Evolutionary conservation across 2,329 filamentous ascomycete species (phyloP), one percentile per base, ranked within the genome.

Genomic region (Rasamsonia emersonii): DNA sequence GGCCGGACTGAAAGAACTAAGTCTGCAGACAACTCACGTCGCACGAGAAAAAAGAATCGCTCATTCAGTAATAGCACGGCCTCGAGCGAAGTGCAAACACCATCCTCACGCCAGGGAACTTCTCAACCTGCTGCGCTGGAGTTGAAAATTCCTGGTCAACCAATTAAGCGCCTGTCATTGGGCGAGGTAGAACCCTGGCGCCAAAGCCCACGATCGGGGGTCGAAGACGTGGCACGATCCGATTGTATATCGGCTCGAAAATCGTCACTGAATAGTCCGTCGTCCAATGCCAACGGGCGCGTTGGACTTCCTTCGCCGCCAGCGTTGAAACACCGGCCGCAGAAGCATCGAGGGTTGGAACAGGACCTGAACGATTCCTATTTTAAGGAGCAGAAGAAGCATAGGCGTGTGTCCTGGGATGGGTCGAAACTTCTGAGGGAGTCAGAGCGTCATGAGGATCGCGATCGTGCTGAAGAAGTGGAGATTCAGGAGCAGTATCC

Each of bases 141-240:
- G 37, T 36, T 59, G 29, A 61, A 54, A 23, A 36, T 61, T 13
- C 51, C 53, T 5, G 55, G 53, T 24, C 55, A 60, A 34, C 53
- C 59, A 17, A 46, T 62, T 8, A 62, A 60, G 35, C 56, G 59
- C 20, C 40, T 61, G 16, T 59, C 60, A 5, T 35, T 62, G 5
- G 50, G 51, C 3, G 58, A 62, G 24, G 32, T 54, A 9, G 60
- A 63, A 11, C 47, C 50, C 18, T 50, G 57, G 46, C 53, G 52
- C 18, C 58, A 54, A 32, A 46, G 44, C 18, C 42, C 54, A 10
- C 51, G 56, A 16, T 39, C 45, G 13, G 47, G 39, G 13, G 19
- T 51, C 3, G 59, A 62, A 2, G 54, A 60, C 3, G 59, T 53
- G 18, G 32, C 40, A 6, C 46, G 47, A 14, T 24, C 42, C 3